Evolutionary conservation across 768 basidiomycete genomes (phyloP).

Genomic region (Serendipita sp.): DNA sequence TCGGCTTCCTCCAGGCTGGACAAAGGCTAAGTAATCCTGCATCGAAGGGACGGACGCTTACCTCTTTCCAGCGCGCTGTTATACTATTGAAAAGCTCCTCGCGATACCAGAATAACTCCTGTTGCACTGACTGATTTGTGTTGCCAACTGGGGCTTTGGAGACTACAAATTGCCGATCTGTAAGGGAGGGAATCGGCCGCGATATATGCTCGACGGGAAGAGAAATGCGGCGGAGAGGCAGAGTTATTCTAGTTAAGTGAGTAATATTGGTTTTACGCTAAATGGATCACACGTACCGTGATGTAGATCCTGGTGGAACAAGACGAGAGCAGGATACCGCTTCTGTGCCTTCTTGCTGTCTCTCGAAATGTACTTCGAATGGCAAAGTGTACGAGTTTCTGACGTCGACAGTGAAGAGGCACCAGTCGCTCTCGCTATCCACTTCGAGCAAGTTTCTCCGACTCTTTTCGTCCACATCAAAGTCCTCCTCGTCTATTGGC

Average conservation of each 20-base stretch:
- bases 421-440: slow-evolving; percentile 47
- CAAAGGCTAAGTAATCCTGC: not conserved
- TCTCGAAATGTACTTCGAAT: slow-evolving; percentile 72
- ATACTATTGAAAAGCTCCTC: slow-evolving; percentile 67
- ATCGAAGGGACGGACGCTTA: slow-evolving; percentile 21
- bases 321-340: slow-evolving; percentile 33
- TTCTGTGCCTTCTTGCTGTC: slow-evolving; percentile 41
- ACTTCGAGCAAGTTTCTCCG: slow-evolving; percentile 23
- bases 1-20: slow-evolving; percentile 63
- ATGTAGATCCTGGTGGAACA: slow-evolving; percentile 79
- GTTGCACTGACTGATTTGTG: slow-evolving; percentile 45
- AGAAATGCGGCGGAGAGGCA: slow-evolving; percentile 57
- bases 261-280: slow-evolving; percentile 7
- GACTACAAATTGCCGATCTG: slow-evolving; percentile 83
- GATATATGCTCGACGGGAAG: slow-evolving; percentile 43
- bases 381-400: slow-evolving; percentile 82
- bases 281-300: slow-evolving; percentile 42
- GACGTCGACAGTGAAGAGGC: slow-evolving; percentile 80
- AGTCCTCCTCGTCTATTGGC: slow-evolving; percentile 15
- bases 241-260: slow-evolving; percentile 32
- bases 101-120: slow-evolving; percentile 90
- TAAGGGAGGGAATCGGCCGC: slow-evolving; percentile 65
- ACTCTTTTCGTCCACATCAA: slow-evolving; percentile 14
- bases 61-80: slow-evolving; percentile 74
- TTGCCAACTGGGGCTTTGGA: slow-evolving; percentile 49